A percentile compares a stretch with the other conserved stretches of the same genome.
Conservation (phyloP, 2,329 filamentous ascomycete species). For the Aspergillus brasiliensis region DNA sequence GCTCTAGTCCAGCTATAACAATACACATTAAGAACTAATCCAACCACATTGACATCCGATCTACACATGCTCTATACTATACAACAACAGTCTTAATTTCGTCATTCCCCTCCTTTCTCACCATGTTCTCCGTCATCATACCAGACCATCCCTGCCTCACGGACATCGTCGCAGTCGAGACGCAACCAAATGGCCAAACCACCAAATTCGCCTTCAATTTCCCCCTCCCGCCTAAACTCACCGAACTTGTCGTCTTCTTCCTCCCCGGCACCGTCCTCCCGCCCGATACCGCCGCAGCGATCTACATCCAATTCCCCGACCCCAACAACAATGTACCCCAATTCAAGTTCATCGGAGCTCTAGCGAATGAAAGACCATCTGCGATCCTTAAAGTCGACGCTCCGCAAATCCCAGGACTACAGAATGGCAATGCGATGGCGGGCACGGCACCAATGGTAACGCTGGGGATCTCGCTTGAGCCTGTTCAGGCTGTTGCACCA, state of each 20-base stretch:
- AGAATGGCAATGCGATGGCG: conserved; percentile 48
- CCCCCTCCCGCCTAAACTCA: conserved; percentile 60
- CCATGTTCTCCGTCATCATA: conserved; percentile 64
- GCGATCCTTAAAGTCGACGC: conserved; percentile 79
- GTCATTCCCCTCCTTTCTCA: not conserved
- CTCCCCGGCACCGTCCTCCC: conserved; percentile 77
- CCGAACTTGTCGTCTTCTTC: conserved; percentile 84
- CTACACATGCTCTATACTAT: not conserved
- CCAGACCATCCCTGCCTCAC: conserved; percentile 63
- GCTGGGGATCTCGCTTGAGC: conserved; percentile 81
- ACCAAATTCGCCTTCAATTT: conserved; percentile 70
- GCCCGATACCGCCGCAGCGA: conserved; percentile 75
- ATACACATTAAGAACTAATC: not conserved
- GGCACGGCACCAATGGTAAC: conserved; percentile 62
- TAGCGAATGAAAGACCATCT: conserved; percentile 87
- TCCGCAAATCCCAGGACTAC: conserved; percentile 33
- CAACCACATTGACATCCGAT: not conserved
- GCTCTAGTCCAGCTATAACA: not conserved
- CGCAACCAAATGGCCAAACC: conserved; percentile 57
- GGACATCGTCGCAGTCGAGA: conserved; percentile 52
- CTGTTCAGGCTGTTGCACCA: conserved; percentile 68
- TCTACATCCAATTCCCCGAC: conserved; percentile 77
- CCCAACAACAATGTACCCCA: conserved; percentile 43
- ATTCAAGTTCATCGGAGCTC: conserved; percentile 84
- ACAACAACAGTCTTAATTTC: not conserved